Evolutionary conservation across 2,329 filamentous ascomycete species (phyloP).

Genomic region (Fusarium proliferatum): DNA sequence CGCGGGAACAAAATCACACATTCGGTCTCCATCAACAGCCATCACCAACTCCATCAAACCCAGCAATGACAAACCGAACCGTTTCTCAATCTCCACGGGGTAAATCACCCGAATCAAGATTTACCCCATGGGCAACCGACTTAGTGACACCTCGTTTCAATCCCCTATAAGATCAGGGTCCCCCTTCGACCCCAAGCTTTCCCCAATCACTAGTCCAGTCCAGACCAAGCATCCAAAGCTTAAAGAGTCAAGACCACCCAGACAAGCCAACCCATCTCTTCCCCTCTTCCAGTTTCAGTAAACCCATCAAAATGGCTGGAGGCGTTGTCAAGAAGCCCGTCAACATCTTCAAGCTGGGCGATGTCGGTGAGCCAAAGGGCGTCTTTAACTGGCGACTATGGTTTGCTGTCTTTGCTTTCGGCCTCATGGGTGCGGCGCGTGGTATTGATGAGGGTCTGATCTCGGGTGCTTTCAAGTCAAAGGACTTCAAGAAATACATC

Average conservation of each 20-base stretch:
- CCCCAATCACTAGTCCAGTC: conserved; percentile 5
- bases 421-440: conserved; percentile 13
- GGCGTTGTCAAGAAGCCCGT: conserved; percentile 20
- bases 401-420: conserved; percentile 23
- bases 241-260: not conserved
- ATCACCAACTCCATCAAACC: not conserved
- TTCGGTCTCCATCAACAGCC: not conserved
- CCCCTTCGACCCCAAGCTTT: conserved; percentile 4
- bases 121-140: conserved; percentile 18
- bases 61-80: not conserved
- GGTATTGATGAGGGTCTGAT: conserved; percentile 20
- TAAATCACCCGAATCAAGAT: not conserved
- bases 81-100: conserved; percentile 16
- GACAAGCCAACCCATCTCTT: not conserved
- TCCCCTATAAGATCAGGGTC: conserved; percentile 15
- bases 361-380: conserved; percentile 14
- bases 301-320: conserved; percentile 5
- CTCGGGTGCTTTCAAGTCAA: conserved; percentile 21
- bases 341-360: conserved; percentile 21
- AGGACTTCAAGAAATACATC: conserved; percentile 17
- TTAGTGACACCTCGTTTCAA: not conserved
- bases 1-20: not conserved
- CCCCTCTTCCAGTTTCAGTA: too few species aligned
- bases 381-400: conserved; percentile 25
- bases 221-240: not conserved